These are phyloP conservation scores for Aspergillus saccharolyticus DNA, from an alignment of 495 filamentous ascomycete species.

Conservation along the genomic window DNA sequence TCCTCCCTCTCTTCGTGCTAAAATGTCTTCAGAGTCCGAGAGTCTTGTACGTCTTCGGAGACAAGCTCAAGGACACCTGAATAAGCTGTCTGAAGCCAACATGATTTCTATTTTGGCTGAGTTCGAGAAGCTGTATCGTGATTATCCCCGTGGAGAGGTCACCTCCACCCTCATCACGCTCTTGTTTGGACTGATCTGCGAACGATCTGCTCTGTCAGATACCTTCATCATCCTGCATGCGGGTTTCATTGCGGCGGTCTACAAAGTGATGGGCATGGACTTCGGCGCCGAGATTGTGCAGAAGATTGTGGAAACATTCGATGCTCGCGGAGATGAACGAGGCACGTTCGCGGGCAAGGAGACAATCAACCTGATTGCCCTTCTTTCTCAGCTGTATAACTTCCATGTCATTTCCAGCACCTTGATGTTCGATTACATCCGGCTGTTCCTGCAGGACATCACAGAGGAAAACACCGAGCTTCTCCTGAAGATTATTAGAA, in stretches of 20 bases:
- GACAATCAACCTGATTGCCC: constrained; percentile 70
- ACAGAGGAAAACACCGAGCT: constrained; percentile 91
- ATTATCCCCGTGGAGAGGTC: constrained; percentile 76
- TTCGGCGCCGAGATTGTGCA: constrained; percentile 83
- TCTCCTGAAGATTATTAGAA: constrained; percentile 75
- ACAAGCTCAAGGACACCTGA: constrained; percentile 82
- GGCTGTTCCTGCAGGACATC: constrained; percentile 65
- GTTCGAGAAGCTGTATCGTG: constrained; percentile 74
- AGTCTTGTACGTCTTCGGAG: constrained; percentile 63
- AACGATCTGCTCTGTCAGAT: constrained; percentile 70
- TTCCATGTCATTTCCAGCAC: constrained; percentile 81
- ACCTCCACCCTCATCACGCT: constrained; percentile 71
- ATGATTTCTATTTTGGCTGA: constrained; percentile 74
- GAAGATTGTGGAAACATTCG: constrained; percentile 66
- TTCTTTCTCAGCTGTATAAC: constrained; percentile 84
- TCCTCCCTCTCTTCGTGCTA: constrained; percentile 74
- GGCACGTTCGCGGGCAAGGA: constrained; percentile 58
- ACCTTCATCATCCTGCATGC: constrained; percentile 88
- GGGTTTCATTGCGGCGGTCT: constrained; percentile 81
- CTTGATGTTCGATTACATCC: constrained; percentile 85
- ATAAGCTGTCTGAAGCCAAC: constrained; percentile 88
- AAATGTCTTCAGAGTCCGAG: constrained; percentile 58
- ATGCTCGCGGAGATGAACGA: constrained; percentile 33
- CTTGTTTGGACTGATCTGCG: constrained; percentile 68
- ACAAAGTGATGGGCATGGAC: constrained; percentile 80